Percentiles rank a stretch among this genome's conserved stretches.
phyloP scores from a whole-genome alignment of 2,329 filamentous ascomycete genomes.

The Colletotrichum sp. region DNA sequence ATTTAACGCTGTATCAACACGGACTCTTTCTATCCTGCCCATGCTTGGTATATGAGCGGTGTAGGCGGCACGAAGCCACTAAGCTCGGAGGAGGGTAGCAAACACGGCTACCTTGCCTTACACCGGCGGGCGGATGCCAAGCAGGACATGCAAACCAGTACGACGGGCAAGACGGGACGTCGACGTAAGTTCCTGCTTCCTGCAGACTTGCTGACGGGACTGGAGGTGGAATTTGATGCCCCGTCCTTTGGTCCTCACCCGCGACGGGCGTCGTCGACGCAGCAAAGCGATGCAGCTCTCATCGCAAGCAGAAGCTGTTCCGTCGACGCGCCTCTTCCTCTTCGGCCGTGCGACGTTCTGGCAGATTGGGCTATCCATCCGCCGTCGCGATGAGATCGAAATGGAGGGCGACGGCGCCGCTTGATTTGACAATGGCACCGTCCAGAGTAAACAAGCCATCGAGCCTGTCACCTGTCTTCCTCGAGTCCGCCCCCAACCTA shows the following conservation, averaged over 20 bases:
- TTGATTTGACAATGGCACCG: constrained; percentile 40
- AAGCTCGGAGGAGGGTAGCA: constrained; percentile 19
- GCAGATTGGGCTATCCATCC: constrained; percentile 21
- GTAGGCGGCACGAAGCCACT: constrained; percentile 17
- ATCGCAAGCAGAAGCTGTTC: not conserved
- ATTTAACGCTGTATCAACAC: constrained; percentile 17
- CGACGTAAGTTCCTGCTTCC: not conserved
- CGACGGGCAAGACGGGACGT: not conserved
- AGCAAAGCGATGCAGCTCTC: not conserved
- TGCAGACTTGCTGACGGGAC: not conserved
- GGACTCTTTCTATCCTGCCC: not conserved
- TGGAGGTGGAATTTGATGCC: not conserved
- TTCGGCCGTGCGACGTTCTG: not conserved
- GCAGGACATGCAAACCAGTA: not conserved
- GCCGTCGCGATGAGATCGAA: constrained; percentile 28
- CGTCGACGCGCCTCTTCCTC: not conserved
- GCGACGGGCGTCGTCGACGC: not conserved
- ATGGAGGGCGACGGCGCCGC: constrained; percentile 29
- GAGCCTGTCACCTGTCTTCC: constrained; percentile 13
- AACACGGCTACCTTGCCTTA: constrained; percentile 11
- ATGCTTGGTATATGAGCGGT: constrained; percentile 16
- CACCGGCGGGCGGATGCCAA: constrained; percentile 14
- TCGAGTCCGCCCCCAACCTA: constrained; percentile 1
- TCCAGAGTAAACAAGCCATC: constrained; percentile 14
- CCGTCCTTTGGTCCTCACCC: not conserved